Evolutionary conservation across 306 rosid genomes (phyloP), one percentile per base, ranked within the genome.

Genomic region (Hippophae rhamnoides): DNA sequence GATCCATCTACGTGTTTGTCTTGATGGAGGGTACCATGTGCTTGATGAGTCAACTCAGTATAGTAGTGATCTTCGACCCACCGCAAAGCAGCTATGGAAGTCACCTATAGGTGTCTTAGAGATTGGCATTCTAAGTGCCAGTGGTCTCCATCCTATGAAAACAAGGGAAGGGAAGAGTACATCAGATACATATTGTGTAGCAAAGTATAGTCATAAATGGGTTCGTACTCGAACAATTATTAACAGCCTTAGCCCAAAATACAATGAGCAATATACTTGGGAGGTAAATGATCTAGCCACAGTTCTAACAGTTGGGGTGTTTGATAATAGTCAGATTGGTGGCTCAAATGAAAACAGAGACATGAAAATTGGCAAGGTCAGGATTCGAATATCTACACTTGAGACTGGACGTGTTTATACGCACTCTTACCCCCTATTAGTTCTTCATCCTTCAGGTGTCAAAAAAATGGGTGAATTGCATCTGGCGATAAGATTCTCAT

Each of bases 11-110:
- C 68, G 55, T 27, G 52, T 84, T 10, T 83, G 69, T 58, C 96
- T 85, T 47, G 98, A 92, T 23, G 98, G 98, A 60, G 98, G 98
- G 49, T 92, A 87, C 76, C 98, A 92, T 64, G 98, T 92, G 47
- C 79, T 92, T 47, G 96, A 92, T 54, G 95, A 87, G 78, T 86
- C 98, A 10, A 81, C 89, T 75, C 75, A 85, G 62, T 87, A 85
- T 62, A 92, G 98, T 40, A 86, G 95, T 14, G 98, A 92, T 78
- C 89, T 92, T 43, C 80, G 88, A 41, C 96, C 98, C 14, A 67
- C 89, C 10, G 63, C 80, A 10, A 87, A 67, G 74, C 85, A 38
- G 62, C 86, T 92, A 0, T 85, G 95, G 95, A 92, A 92, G 77
- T 60, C 81, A 10, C 14, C 87, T 55, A 85, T 92, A 43, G 98